Conservation (phyloP, 768 basidiomycete species). For the Dacryopinax primogenitus region DNA sequence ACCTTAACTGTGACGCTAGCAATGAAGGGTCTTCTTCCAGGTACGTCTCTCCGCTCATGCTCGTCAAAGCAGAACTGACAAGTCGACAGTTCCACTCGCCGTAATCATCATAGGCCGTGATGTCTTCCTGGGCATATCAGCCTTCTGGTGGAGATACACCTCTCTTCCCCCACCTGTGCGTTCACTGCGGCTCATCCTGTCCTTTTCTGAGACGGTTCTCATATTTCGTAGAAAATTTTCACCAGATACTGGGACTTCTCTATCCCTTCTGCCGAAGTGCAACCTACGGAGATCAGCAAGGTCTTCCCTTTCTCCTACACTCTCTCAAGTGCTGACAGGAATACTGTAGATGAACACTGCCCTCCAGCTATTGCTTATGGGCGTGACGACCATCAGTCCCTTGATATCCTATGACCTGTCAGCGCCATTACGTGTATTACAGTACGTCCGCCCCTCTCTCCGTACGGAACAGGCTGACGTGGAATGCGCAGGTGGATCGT, state of each 20-base stretch:
- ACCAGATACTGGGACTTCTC: slow-evolving; percentile 91
- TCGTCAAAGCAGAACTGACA: background rate
- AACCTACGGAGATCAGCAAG: slow-evolving; percentile 89
- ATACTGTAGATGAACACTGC: slow-evolving; percentile 68
- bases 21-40: slow-evolving; percentile 67
- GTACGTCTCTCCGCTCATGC: slow-evolving; percentile 33
- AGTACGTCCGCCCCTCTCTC: slow-evolving; percentile 40
- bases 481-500: slow-evolving; percentile 57
- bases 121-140: slow-evolving; percentile 68
- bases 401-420: slow-evolving; percentile 50
- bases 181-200: slow-evolving; percentile 14
- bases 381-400: slow-evolving; percentile 71
- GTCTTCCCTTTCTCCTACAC: slow-evolving; percentile 28
- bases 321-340: slow-evolving; percentile 7
- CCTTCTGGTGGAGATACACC: slow-evolving; percentile 86
- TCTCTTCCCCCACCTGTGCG: slow-evolving; percentile 77
- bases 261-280: slow-evolving; percentile 87
- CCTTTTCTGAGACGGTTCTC: background rate
- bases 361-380: slow-evolving; percentile 85
- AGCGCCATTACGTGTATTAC: slow-evolving; percentile 48
- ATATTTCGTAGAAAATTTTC: slow-evolving; percentile 62
- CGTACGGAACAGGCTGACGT: background rate
- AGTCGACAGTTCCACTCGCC: slow-evolving; percentile 60
- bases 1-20: slow-evolving; percentile 79
- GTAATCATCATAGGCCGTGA: slow-evolving; percentile 82